These are phyloP conservation scores for Piper longum DNA, from an alignment of 164 flowering plant species.

Conservation along the genomic window DNA sequence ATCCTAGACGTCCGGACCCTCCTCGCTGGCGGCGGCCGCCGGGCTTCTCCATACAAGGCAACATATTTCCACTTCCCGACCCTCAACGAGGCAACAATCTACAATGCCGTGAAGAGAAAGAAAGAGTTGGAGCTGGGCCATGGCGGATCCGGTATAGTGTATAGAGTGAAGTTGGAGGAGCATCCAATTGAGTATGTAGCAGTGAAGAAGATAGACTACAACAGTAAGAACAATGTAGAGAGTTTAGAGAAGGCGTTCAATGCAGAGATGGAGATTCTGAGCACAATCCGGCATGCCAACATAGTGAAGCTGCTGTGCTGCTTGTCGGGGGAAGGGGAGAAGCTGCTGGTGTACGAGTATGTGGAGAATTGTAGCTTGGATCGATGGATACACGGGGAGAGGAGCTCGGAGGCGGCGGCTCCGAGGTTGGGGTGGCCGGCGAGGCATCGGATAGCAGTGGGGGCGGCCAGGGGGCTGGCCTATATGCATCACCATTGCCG, in stretches of 20 bases:
- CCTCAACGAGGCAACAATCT: conserved; percentile 27
- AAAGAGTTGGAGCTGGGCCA: conserved; percentile 36
- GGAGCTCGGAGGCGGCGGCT: not conserved
- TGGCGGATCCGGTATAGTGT: conserved; percentile 68
- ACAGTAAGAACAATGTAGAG: conserved; percentile 12
- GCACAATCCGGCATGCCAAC: conserved; percentile 45
- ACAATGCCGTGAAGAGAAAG: conserved; percentile 21
- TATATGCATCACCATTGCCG: conserved; percentile 65
- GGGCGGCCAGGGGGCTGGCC: conserved; percentile 57
- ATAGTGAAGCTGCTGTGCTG: conserved; percentile 52
- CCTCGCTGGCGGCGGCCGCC: conserved; percentile 6
- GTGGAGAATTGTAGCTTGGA: conserved; percentile 52
- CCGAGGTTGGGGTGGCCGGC: conserved; percentile 45
- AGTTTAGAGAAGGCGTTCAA: conserved; percentile 41
- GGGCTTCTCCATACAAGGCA: conserved; percentile 21
- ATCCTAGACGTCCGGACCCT: conserved; percentile 9
- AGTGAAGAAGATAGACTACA: conserved; percentile 46
- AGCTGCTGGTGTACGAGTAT: conserved; percentile 66
- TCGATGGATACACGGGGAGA: conserved; percentile 35
- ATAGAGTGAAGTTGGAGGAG: conserved; percentile 18
- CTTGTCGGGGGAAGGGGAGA: conserved; percentile 33
- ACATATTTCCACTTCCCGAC: conserved; percentile 35
- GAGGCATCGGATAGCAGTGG: conserved; percentile 50
- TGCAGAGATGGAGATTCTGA: conserved; percentile 47
- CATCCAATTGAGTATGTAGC: conserved; percentile 27